A percentile compares a stretch with the other conserved stretches of the same genome.
These are phyloP conservation scores for Ophiostoma sp. DNA, from an alignment of 2,329 filamentous ascomycete species.

Conservation along the genomic window DNA sequence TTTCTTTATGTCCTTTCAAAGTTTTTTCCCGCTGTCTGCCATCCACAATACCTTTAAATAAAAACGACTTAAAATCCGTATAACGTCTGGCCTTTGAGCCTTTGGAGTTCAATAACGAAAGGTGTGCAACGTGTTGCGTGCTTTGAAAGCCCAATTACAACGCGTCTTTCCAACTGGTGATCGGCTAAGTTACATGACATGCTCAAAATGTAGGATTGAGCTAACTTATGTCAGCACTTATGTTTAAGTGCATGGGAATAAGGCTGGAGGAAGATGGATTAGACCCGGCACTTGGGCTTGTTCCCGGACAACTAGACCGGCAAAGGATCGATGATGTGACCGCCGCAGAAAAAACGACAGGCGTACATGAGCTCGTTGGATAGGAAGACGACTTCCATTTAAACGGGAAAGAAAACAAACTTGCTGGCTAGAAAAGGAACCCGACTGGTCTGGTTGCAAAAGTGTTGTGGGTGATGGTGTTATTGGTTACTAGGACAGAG, in stretches of 20 bases:
- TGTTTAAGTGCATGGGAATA: background rate
- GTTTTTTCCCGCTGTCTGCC: background rate
- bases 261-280: background rate
- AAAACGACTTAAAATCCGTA: background rate
- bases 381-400: background rate
- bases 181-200: background rate
- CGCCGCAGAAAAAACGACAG: background rate
- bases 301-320: background rate
- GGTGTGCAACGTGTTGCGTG: background rate
- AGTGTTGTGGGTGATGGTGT: background rate
- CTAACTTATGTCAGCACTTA: background rate
- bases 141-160: background rate
- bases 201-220: background rate
- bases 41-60: background rate
- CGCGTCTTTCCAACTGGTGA: background rate
- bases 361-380: background rate
- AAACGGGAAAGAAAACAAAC: background rate
- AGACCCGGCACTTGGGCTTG: background rate
- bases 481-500: background rate
- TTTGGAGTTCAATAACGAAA: background rate
- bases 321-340: background rate
- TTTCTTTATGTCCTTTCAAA: background rate
- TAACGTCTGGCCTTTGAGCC: background rate
- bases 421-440: background rate
- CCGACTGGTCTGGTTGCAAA: background rate